Conservation (phyloP, 2,329 filamentous ascomycete genomes). For the Cercospora sojina region DNA sequence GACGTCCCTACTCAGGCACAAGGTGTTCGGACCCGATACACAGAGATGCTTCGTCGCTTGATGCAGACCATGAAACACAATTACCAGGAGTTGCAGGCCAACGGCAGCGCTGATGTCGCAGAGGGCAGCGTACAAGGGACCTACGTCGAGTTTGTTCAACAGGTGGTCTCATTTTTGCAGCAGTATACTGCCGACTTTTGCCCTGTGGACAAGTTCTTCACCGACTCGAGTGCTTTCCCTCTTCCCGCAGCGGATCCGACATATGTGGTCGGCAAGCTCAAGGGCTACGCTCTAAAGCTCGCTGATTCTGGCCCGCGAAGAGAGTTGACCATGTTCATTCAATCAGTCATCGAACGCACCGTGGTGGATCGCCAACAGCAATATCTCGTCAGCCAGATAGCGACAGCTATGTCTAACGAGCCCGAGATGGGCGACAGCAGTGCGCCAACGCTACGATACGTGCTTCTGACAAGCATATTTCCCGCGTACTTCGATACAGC, state of each 20-base stretch:
- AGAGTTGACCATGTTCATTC: slow-evolving; percentile 58
- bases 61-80: slow-evolving; percentile 63
- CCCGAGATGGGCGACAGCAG: slow-evolving; percentile 42
- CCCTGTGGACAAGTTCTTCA: slow-evolving; percentile 59
- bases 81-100: slow-evolving; percentile 54
- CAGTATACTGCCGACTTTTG: slow-evolving; percentile 60
- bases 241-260: slow-evolving; percentile 59
- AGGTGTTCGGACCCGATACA: slow-evolving; percentile 48
- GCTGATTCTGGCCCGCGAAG: slow-evolving; percentile 50
- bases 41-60: slow-evolving; percentile 53
- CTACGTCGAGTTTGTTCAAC: slow-evolving; percentile 63
- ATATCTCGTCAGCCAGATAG: slow-evolving; percentile 57
- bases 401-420: slow-evolving; percentile 48
- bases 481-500: slow-evolving; percentile 56
- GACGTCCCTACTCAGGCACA: slow-evolving; percentile 33
- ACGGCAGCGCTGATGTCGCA: slow-evolving; percentile 20
- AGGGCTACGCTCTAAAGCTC: slow-evolving; percentile 58
- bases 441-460: slow-evolving; percentile 49
- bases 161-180: slow-evolving; percentile 59
- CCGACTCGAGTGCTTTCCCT: slow-evolving; percentile 59
- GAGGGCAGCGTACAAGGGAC: slow-evolving; percentile 45
- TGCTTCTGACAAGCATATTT: slow-evolving; percentile 56
- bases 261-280: slow-evolving; percentile 62
- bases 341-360: slow-evolving; percentile 59
- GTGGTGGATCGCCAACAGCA: slow-evolving; percentile 57